Evolutionary conservation across 2,329 filamentous ascomycete species (phyloP).

Genomic region (Calonectria leucothoes): DNA sequence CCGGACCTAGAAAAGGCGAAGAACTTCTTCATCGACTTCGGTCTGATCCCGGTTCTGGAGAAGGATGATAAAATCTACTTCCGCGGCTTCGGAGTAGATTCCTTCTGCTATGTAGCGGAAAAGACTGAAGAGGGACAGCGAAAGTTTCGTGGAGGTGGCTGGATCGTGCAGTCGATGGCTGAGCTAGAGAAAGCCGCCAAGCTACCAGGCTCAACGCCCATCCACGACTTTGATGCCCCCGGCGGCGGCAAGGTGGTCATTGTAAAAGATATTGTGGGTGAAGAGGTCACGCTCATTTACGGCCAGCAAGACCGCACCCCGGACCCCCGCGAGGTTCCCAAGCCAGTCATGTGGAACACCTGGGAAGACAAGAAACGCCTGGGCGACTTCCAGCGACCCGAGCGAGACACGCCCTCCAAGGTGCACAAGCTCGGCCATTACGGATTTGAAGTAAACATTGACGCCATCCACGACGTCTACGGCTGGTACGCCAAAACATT

Average conservation of each 20-base stretch:
- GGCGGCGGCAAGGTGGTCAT: conserved; percentile 14
- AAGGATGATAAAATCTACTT: conserved; percentile 22
- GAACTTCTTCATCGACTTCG: conserved; percentile 13
- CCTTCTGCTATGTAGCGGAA: conserved; percentile 18
- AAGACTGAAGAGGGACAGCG: conserved; percentile 14
- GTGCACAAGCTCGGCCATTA: conserved; percentile 24
- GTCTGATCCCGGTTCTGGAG: conserved; percentile 4
- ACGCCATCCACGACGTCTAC: neutral
- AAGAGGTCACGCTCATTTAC: conserved; percentile 13
- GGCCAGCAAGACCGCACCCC: conserved; percentile 12
- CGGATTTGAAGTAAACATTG: conserved; percentile 13
- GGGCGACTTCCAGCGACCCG: conserved; percentile 19
- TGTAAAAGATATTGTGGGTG: conserved; percentile 5
- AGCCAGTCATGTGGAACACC: conserved; percentile 22
- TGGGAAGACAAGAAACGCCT: conserved; percentile 19
- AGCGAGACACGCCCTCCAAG: conserved; percentile 12
- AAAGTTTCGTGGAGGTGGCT: conserved; percentile 9
- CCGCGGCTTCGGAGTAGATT: conserved; percentile 21
- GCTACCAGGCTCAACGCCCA: conserved; percentile 13
- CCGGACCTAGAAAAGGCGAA: conserved; percentile 13
- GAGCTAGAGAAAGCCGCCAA: conserved; percentile 19
- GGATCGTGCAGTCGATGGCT: conserved; percentile 20
- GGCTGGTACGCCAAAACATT: conserved; percentile 16
- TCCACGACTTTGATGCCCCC: conserved; percentile 11
- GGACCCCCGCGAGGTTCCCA: conserved; percentile 17